Evolutionary conservation across 805 yeast species (phyloP), one percentile per base, ranked within the genome.

Genomic region (Lachancea waltii): DNA sequence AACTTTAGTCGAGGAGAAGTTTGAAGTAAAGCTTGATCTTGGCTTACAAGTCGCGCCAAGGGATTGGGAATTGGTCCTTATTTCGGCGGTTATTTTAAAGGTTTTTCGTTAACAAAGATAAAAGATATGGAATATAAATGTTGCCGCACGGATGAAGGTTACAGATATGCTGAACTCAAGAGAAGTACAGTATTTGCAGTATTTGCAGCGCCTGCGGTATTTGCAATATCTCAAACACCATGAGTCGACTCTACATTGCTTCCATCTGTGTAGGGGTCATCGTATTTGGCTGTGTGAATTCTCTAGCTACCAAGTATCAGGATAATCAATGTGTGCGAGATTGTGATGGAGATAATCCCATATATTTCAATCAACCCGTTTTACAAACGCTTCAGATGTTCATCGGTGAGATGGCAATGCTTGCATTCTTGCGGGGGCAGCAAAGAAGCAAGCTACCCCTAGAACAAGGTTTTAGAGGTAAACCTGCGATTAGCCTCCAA

Each of bases 341-440:
- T n/a, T 75, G 67, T 33, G 57, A 62, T 25, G 58, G 40, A 14
- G 16, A 11, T 5, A 26, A 32, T 3, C 45, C 45, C 15, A 35
- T 38, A 2, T 36, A 63, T 41, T 84, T 81, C 51, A 84, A 83
- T 47, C 89, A 83, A 60, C 92, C 94, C 0, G 85, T 80, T 6
- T 54, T 84, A 24, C 92, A 84, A 55, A 79, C 92, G 2, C 61
- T 81, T 14, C 90, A 84, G 58, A 84, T 84, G 92, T 83, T 84
- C 51, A 55, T 81, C 4, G 94, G 89, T 17, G 94, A 84, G 52
- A 59, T 74, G 25, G 18, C 57, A 62, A 18, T 72, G 78, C 35
- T 70, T 68, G 5, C 68, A 69, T 14, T 70, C 64, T 45, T 53
- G 51, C 45, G 41, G 61, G 19, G 19, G 18, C 28, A 39, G 5